These are phyloP conservation scores for Stagonosporopsis rhizophila DNA, from an alignment of 2,329 filamentous ascomycete genomes.

Conservation along the genomic window DNA sequence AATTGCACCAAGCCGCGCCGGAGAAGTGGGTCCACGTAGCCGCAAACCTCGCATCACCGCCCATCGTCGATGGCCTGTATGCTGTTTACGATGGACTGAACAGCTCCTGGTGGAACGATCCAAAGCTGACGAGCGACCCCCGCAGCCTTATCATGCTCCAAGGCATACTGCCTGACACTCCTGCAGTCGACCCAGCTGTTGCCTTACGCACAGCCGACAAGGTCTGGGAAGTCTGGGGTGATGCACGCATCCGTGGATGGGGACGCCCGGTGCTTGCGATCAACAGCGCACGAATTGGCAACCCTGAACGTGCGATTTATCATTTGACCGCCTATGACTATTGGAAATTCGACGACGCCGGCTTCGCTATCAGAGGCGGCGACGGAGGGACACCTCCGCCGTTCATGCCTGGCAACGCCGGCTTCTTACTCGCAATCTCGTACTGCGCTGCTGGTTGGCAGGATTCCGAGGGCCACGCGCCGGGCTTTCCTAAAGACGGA, in stretches of 20 bases:
- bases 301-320: conserved; percentile 35
- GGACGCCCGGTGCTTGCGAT: conserved; percentile 41
- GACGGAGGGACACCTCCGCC: conserved; percentile 62
- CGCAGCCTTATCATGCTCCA: conserved; percentile 39
- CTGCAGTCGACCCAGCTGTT: conserved; percentile 31
- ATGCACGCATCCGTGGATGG: conserved; percentile 40
- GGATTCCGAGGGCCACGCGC: conserved; percentile 46
- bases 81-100: conserved; percentile 61
- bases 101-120: conserved; percentile 36
- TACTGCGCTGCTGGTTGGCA: conserved; percentile 65
- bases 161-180: conserved; percentile 35
- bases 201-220: conserved; percentile 35
- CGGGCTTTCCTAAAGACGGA: conserved; percentile 33
- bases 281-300: conserved; percentile 37
- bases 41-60: conserved; percentile 61
- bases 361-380: conserved; percentile 59
- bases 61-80: conserved; percentile 58
- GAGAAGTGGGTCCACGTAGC: conserved; percentile 58
- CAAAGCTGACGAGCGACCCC: conserved; percentile 33
- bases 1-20: conserved; percentile 54
- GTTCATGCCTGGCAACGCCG: conserved; percentile 62
- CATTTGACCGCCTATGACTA: conserved; percentile 58
- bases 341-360: conserved; percentile 62
- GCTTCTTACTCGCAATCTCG: conserved; percentile 58
- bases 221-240: conserved; percentile 40